Base-by-base conservation (phyloP, 768 basidiomycete genomes). In the Mrakia blollopis region DNA sequence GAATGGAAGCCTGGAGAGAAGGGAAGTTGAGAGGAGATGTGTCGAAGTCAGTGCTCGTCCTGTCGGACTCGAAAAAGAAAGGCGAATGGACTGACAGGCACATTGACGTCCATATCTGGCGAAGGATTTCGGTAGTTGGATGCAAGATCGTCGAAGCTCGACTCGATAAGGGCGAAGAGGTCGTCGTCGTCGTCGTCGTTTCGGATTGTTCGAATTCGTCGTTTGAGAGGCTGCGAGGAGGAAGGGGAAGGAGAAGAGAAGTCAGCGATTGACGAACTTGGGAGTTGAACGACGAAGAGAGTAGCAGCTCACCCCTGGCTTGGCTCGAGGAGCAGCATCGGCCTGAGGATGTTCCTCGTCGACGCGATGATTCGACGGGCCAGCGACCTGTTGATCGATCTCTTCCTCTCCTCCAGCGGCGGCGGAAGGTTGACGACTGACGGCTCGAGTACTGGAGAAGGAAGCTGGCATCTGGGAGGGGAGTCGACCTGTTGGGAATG, bases 401-500 rank as follows among this genome's bases (percentile, higher is more conserved):
- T 68, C 65, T 16, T 39, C 39, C 6, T 68, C 35, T 65, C 63
- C 63, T 30, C 30, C 30, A 10, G 35, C 23, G 7, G 63, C 18
- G 16, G 37, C 65, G 1, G 39, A 37, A 41, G 65, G 25, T 21
- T 25, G 39, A 10, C 35, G 25, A 37, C 65, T 35, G 65, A 41
- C 21, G 16, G 37, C 57, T 57, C 57, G 65, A 37, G 65, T 37
- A n/a, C 65, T 39, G 25, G 35, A 39, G 65, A 68, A 25, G 35
- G 65, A 68, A 39, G 65, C 65, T 25, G 65, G 65, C 25, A 68
- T 68, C 39, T 68, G 65, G 11, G 65, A 68, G 5, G 65, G 65
- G 8, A 68, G 65, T 39, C 37, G 65, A 21, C 37, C 65, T 68
- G 65, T 1, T 23, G 65, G 35, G 37, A 68, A 8, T n/a, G n/a